Evolutionary conservation across 2,329 filamentous ascomycete genomes (phyloP).

Genomic region (Ploettnerulaceae sp.): DNA sequence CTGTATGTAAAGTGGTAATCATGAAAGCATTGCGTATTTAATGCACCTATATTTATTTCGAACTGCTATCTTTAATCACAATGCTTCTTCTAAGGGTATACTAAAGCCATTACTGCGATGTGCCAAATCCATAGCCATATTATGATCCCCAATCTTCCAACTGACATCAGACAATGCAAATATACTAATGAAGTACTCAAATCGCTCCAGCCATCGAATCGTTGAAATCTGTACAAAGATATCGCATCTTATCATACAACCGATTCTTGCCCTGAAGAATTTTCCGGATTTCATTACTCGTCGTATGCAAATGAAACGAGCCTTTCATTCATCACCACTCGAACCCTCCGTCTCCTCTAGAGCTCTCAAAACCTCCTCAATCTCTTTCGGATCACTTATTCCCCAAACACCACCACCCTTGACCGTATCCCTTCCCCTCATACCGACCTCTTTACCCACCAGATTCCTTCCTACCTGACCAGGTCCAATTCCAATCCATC

Average conservation of each 20-base stretch:
- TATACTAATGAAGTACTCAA: no score
- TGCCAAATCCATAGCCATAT: no score
- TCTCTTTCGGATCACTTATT: conserved; percentile 73
- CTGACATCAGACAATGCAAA: background rate
- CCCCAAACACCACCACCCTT: conserved; percentile 93
- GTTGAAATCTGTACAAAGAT: background rate
- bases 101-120: no score
- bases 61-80: no score
- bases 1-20: no score
- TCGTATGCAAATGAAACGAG: background rate
- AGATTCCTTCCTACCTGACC: conserved; percentile 91
- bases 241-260: background rate
- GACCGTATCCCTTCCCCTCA: conserved; percentile 69
- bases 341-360: conserved; percentile 57
- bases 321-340: conserved; percentile 27
- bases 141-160: background rate
- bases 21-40: no score
- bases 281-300: no score
- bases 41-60: no score
- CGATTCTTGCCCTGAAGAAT: background rate
- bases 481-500: conserved; percentile 90
- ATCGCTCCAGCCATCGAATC: no score
- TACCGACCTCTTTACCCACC: conserved; percentile 91
- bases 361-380: conserved; percentile 62
- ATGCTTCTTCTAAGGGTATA: no score